Conservation (phyloP, 2,329 filamentous ascomycete genomes). For the Cryphonectria carpinicola region DNA sequence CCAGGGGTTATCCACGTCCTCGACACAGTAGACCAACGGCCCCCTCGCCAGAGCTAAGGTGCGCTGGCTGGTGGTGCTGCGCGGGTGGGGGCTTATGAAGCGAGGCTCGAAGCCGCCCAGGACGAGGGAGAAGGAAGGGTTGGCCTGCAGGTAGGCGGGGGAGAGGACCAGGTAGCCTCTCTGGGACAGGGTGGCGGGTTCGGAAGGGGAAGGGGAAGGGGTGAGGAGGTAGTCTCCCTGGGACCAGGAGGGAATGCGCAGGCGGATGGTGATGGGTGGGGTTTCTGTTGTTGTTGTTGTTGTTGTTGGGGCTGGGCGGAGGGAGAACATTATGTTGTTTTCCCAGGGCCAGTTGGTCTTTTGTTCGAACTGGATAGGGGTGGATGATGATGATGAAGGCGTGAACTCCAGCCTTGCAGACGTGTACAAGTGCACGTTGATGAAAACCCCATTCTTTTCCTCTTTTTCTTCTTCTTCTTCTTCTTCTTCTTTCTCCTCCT, state of each 20-base stretch:
- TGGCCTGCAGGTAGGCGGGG: constrained; percentile 42
- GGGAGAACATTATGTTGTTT: constrained; percentile 51
- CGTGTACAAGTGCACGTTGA: constrained; percentile 62
- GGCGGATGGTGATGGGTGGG: constrained; percentile 45
- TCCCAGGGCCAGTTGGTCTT: constrained; percentile 62
- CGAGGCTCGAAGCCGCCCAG: constrained; percentile 52
- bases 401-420: constrained; percentile 49
- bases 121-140: constrained; percentile 49
- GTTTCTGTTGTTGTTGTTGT: constrained; percentile 30
- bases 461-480: not conserved
- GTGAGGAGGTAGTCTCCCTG: constrained; percentile 38
- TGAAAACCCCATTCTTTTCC: constrained; percentile 34
- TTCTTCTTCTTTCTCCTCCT: not conserved
- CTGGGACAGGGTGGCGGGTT: constrained; percentile 33
- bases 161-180: constrained; percentile 56
- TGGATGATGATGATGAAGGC: constrained; percentile 33
- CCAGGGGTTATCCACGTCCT: constrained; percentile 62
- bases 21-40: constrained; percentile 63
- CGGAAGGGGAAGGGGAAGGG: constrained; percentile 37
- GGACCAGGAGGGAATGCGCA: constrained; percentile 61
- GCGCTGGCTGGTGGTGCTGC: constrained; percentile 52
- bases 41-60: constrained; percentile 59
- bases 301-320: constrained; percentile 35
- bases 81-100: constrained; percentile 57
- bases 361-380: constrained; percentile 48